Evolutionary conservation across 306 rosid species (phyloP).

Genomic region (Hippophae gyantsensis): DNA sequence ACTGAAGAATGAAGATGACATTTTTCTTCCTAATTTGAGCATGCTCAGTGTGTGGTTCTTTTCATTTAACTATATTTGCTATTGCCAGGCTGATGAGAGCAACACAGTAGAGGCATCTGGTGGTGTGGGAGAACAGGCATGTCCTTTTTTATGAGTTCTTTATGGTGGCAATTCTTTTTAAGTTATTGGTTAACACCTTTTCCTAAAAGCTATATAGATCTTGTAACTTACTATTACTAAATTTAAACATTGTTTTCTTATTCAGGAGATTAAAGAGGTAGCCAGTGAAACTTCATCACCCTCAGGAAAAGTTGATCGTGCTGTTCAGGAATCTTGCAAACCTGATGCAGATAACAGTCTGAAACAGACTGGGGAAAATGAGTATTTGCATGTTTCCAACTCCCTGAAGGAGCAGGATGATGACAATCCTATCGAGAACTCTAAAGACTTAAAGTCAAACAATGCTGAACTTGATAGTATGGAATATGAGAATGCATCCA

Average conservation of each 20-base stretch:
- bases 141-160: slow-evolving; percentile 5
- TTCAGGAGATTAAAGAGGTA: slow-evolving; percentile 41
- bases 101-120: slow-evolving; percentile 30
- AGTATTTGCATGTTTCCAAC: slow-evolving; percentile 28
- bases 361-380: slow-evolving; percentile 34
- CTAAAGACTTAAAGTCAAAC: slow-evolving; percentile 28
- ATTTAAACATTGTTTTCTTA: not conserved
- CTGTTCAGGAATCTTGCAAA: slow-evolving; percentile 31
- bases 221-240: slow-evolving; percentile 2
- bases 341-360: slow-evolving; percentile 51
- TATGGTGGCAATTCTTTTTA: not conserved
- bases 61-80: not conserved
- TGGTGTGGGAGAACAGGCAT: slow-evolving; percentile 44
- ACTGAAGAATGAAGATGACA: not conserved
- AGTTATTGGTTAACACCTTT: not conserved
- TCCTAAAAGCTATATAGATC: not conserved
- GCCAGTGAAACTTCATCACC: slow-evolving; percentile 22
- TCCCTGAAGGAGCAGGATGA: slow-evolving; percentile 39
- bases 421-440: slow-evolving; percentile 31
- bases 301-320: slow-evolving; percentile 33
- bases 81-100: slow-evolving; percentile 46
- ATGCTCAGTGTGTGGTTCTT: not conserved
- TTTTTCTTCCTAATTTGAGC: not conserved
- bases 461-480: slow-evolving; percentile 34
- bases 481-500: slow-evolving; percentile 31